Percentiles rank a stretch among this genome's conserved stretches.
phyloP scores from a whole-genome alignment of 805 yeast species.

The Candida michaelii region DNA sequence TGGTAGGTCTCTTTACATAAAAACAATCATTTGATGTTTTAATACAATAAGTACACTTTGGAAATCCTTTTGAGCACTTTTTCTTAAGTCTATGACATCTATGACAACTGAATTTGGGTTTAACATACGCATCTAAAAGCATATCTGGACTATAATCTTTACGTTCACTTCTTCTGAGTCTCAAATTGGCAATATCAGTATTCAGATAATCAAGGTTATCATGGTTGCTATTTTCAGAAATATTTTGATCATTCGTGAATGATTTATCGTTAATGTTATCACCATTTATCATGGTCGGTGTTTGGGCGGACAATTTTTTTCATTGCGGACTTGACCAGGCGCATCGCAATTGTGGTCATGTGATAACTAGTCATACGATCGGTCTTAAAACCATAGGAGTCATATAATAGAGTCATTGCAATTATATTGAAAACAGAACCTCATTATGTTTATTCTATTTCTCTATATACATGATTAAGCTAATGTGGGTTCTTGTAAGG shows the following conservation, averaged over 20 bases:
- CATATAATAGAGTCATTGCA: too few species aligned
- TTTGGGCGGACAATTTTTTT: conserved; percentile 7
- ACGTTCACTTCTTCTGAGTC: conserved; percentile 8
- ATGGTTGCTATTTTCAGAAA: not conserved
- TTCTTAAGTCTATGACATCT: conserved; percentile 38
- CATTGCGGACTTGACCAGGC: not conserved
- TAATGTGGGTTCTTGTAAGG: not conserved
- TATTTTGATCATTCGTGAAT: not conserved
- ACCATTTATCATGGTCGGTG: conserved; percentile 2
- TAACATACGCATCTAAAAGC: not conserved
- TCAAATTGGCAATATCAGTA: not conserved
- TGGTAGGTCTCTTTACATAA: conserved; percentile 18
- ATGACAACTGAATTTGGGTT: conserved; percentile 13
- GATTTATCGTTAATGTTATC: not conserved
- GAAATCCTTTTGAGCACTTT: conserved; percentile 40
- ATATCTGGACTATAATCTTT: conserved; percentile 9
- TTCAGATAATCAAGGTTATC: not conserved
- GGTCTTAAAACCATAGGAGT: too few species aligned
- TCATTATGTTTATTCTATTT: not conserved
- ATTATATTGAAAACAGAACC: too few species aligned
- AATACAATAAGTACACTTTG: conserved; percentile 37
- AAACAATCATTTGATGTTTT: conserved; percentile 37
- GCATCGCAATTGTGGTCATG: conserved; percentile 1
- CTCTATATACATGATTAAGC: conserved; percentile 5
- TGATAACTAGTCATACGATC: not conserved